A percentile compares a stretch with the other conserved stretches of the same genome.
Evolutionary conservation across 345 rosid genomes (phyloP).

Genomic region (Brassica carinata): DNA sequence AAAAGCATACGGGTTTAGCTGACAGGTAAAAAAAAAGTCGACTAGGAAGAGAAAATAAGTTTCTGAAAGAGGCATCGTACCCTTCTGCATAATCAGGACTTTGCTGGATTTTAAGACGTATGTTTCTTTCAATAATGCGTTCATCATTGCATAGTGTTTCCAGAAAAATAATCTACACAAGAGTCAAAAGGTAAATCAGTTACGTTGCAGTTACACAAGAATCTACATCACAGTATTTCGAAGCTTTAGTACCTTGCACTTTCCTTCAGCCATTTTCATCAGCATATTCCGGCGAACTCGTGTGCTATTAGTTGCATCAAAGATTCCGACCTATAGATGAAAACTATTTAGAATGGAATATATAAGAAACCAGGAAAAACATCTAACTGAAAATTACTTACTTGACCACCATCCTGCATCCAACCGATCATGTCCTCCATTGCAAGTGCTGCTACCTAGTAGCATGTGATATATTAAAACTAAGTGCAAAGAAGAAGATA

Average conservation of each 20-base stretch:
- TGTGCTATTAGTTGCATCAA: constrained; percentile 97
- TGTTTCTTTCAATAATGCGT: constrained; percentile 93
- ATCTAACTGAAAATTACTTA: constrained; percentile 42
- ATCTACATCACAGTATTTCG: not conserved
- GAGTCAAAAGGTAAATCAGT: constrained; percentile 12
- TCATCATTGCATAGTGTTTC: constrained; percentile 95
- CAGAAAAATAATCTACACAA: constrained; percentile 85
- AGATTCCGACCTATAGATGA: constrained; percentile 80
- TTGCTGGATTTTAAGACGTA: constrained; percentile 97
- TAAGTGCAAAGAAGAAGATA: constrained; percentile 66
- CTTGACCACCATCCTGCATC: constrained; percentile 99
- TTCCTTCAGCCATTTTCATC: constrained; percentile 99
- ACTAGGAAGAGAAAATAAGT: constrained; percentile 25
- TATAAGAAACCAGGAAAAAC: constrained; percentile 19
- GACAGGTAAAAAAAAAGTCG: constrained; percentile 9
- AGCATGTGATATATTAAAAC: constrained; percentile 79
- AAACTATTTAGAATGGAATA: constrained; percentile 29
- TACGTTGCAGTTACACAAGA: constrained; percentile 7
- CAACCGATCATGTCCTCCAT: constrained; percentile 99
- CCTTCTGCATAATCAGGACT: constrained; percentile 99
- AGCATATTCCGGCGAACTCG: constrained; percentile 89
- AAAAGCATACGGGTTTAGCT: constrained; percentile 37
- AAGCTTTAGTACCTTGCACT: constrained; percentile 78
- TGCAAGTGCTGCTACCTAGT: constrained; percentile 99
- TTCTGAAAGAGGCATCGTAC: constrained; percentile 52